A percentile compares a stretch with the other conserved stretches of the same genome.
Evolutionary conservation across 2,329 filamentous ascomycete genomes (phyloP).

Genomic region (Thelonectria blattea): DNA sequence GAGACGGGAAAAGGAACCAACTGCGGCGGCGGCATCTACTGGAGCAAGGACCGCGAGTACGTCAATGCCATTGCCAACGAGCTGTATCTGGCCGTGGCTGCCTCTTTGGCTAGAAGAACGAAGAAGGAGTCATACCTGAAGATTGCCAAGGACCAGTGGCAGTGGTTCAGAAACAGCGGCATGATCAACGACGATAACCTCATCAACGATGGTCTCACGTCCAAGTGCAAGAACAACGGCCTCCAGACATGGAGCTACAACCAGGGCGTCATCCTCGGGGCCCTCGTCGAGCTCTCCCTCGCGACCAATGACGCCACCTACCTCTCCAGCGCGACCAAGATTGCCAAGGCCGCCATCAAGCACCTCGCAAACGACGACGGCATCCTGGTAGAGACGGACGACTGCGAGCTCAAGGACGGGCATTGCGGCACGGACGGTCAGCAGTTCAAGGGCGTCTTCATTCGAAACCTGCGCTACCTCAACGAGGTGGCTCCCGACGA

Average conservation of each 20-base stretch:
- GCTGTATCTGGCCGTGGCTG: constrained; percentile 60
- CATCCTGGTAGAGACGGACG: constrained; percentile 50
- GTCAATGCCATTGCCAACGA: constrained; percentile 66
- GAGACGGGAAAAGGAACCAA: constrained; percentile 52
- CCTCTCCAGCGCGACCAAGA: constrained; percentile 50
- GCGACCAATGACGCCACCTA: constrained; percentile 52
- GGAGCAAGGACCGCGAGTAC: constrained; percentile 58
- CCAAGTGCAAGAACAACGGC: constrained; percentile 57
- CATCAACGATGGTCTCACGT: constrained; percentile 60
- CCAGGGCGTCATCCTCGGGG: constrained; percentile 64
- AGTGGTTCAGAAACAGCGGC: constrained; percentile 58
- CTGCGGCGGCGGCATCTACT: constrained; percentile 62
- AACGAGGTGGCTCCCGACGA: constrained; percentile 56
- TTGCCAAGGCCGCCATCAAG: constrained; percentile 60
- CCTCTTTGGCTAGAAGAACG: constrained; percentile 56
- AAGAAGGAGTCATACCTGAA: constrained; percentile 50
- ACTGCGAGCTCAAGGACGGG: constrained; percentile 42
- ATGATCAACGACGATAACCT: constrained; percentile 58
- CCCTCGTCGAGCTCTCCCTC: constrained; percentile 56
- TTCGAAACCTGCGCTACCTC: constrained; percentile 67
- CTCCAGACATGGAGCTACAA: constrained; percentile 62
- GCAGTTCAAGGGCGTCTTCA: constrained; percentile 77
- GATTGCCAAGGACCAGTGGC: constrained; percentile 58
- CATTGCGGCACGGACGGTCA: constrained; percentile 57
- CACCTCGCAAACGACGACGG: constrained; percentile 51